Conservation (phyloP, 1,284 basidiomycete genomes). For the Fomitopsis betulina region DNA sequence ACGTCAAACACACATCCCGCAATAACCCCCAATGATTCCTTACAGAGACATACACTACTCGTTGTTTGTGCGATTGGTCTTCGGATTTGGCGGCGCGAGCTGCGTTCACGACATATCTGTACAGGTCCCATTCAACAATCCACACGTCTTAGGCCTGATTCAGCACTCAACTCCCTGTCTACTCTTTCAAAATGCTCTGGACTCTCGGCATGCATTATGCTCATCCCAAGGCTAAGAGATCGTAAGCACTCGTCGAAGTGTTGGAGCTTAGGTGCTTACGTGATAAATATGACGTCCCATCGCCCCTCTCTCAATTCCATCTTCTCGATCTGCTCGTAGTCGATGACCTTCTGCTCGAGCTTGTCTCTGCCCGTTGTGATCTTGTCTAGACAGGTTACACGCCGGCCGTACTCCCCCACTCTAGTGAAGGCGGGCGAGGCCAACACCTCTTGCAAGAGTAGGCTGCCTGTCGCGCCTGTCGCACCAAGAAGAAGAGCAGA, state of each 20-base stretch:
- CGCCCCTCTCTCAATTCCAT: conserved; percentile 45
- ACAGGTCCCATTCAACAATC: neutral
- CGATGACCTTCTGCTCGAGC: conserved; percentile 55
- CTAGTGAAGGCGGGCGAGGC: conserved; percentile 44
- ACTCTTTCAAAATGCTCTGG: conserved; percentile 56
- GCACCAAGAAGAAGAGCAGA: conserved; percentile 62
- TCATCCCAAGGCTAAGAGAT: conserved; percentile 25
- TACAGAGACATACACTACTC: conserved; percentile 69
- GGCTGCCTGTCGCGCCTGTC: conserved; percentile 57
- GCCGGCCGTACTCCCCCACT: conserved; percentile 63
- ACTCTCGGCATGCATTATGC: neutral
- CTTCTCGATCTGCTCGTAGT: conserved; percentile 60
- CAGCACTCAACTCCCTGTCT: conserved; percentile 57
- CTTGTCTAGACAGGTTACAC: conserved; percentile 40
- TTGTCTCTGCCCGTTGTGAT: conserved; percentile 39
- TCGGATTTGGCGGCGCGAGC: conserved; percentile 57
- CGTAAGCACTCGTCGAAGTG: neutral
- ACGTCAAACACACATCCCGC: too few species aligned
- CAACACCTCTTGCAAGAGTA: conserved; percentile 54
- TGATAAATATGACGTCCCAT: conserved; percentile 67
- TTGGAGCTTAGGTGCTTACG: conserved; percentile 31
- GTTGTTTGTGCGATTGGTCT: conserved; percentile 41
- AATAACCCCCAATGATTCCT: conserved; percentile 7
- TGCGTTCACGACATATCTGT: conserved; percentile 70
- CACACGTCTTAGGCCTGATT: neutral